Percentiles rank a stretch among this genome's conserved stretches.
These are phyloP conservation scores for Colletotrichum viniferum DNA, from an alignment of 2,329 filamentous ascomycete species.

Conservation along the genomic window DNA sequence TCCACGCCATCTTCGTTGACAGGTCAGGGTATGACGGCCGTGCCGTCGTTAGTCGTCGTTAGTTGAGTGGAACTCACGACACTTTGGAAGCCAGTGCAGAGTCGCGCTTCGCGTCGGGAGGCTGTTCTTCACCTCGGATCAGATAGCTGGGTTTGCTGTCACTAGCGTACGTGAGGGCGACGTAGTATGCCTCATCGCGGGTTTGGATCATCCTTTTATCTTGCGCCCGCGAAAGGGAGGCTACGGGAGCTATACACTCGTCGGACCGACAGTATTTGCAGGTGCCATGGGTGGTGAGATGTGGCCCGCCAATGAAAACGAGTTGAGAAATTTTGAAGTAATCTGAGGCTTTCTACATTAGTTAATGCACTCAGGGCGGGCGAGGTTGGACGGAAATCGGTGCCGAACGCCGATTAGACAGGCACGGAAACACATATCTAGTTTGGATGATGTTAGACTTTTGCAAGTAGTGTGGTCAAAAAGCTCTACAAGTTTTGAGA, in stretches of 20 bases:
- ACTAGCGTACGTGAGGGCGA: neutral
- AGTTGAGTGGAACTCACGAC: neutral
- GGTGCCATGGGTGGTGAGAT: neutral
- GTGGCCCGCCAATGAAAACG: neutral
- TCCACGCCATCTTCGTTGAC: neutral
- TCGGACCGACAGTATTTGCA: neutral
- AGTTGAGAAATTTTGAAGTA: neutral
- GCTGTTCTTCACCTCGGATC: neutral
- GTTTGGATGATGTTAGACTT: neutral
- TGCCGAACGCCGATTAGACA: neutral
- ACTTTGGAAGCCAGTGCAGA: neutral
- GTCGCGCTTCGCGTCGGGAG: neutral
- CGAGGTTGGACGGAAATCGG: neutral
- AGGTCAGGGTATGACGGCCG: neutral
- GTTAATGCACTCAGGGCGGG: neutral
- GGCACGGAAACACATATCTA: neutral
- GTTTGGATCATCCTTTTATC: neutral
- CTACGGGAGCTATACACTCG: neutral
- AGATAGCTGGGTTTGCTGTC: neutral
- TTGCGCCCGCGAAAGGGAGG: neutral
- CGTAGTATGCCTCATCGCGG: neutral
- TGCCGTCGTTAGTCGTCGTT: neutral
- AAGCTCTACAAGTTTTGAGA: neutral
- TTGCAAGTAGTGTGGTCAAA: neutral
- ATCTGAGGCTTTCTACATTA: neutral